phyloP scores from a whole-genome alignment of 495 filamentous ascomycete genomes.

The Aspergillus coremiiformis region DNA sequence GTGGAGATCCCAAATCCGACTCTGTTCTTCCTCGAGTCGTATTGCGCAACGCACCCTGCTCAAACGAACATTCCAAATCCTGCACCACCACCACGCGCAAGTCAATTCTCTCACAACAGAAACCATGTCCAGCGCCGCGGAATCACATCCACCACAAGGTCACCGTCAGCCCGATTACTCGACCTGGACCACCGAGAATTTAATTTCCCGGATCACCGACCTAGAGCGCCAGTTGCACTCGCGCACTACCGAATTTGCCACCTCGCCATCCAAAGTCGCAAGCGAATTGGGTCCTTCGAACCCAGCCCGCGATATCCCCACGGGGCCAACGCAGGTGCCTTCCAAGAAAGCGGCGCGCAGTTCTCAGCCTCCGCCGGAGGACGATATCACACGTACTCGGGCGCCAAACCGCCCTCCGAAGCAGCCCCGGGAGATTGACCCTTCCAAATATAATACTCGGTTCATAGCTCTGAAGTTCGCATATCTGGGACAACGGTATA shows the following conservation, averaged over 20 bases:
- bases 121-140: conserved; percentile 9
- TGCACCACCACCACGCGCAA: conserved; percentile 1
- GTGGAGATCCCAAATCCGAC: conserved; percentile 13
- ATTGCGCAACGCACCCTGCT: background rate
- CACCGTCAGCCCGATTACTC: conserved; percentile 38
- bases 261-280: conserved; percentile 4
- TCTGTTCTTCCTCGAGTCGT: background rate
- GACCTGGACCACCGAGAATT: conserved; percentile 56
- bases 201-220: conserved; percentile 56
- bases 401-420: conserved; percentile 25
- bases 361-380: background rate
- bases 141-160: conserved; percentile 4
- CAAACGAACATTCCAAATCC: conserved; percentile 1
- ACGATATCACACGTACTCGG: conserved; percentile 24
- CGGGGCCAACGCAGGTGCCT: background rate
- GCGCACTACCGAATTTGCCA: conserved; percentile 35
- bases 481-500: conserved; percentile 84
- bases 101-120: background rate
- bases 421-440: conserved; percentile 54
- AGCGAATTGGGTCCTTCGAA: background rate
- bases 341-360: background rate
- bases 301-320: background rate
- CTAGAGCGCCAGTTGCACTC: conserved; percentile 56
- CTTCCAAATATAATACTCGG: conserved; percentile 72
- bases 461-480: conserved; percentile 87